Evolutionary conservation across 148 eudicot genomes (phyloP), one percentile per base, ranked within the genome.

Genomic region (Arbutus unedo): DNA sequence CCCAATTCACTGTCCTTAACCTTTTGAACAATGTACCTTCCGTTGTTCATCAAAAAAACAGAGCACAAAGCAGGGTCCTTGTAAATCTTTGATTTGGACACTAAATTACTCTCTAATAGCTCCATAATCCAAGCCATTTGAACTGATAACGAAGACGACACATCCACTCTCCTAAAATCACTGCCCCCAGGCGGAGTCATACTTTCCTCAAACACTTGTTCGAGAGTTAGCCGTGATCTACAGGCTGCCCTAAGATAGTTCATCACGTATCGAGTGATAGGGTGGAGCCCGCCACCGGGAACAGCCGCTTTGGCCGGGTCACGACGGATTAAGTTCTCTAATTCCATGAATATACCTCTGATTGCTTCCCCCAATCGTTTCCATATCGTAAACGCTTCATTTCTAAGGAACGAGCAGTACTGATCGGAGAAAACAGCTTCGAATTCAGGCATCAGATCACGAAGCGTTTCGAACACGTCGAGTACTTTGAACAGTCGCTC

Each of bases 41-140:
- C 97, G 54, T 97, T 97, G 48, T 97, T 97, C 98, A 97, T 94
- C 97, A 97, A 89, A 72, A 97, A 97, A 56, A 97, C 89, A 16
- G 95, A 88, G 74, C 93, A 88, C 84, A 97, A 84, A 6, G 95
- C 93, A 41, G 88, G 18, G 84, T 97, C 99, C 83, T 89, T 85
- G 53, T 97, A 97, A 60, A 90, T 77, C 91, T 91, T 97, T 1
- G 97, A 88, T 60, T 97, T 97, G 0, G 93, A 87, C 86, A 93
- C 98, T 76, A 97, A 86, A 90, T 97, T 97, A 79, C 95, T 93
- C 88, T 97, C 97, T 21, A 97, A 56, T 0, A 97, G 86, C 91
- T 97, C 93, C 98, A 97, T 92, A 45, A 90, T 91, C 99, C 99
- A 94, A 23, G 86, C 90, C 89, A 97, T 91, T 82, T 97, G 95